phyloP scores from a whole-genome alignment of 768 basidiomycete genomes.

The Baorangia bicolor region DNA sequence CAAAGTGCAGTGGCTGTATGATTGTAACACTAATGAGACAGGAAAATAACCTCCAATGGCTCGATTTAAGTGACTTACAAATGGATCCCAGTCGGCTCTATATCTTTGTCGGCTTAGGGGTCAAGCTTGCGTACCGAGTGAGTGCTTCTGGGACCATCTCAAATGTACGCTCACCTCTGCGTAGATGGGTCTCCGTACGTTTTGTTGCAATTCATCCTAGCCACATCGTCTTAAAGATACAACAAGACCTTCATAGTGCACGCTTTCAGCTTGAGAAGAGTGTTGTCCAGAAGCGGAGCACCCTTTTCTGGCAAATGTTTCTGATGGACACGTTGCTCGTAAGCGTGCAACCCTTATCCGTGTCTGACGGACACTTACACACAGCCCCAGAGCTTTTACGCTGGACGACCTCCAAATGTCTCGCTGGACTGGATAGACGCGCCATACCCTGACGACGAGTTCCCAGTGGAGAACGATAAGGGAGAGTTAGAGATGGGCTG shows the following conservation, averaged over 20 bases:
- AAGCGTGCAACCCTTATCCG: constrained; percentile 9
- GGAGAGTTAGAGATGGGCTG: constrained; percentile 43
- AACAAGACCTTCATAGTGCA: constrained; percentile 54
- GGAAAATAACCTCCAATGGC: constrained; percentile 46
- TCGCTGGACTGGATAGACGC: constrained; percentile 54
- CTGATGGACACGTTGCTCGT: constrained; percentile 62
- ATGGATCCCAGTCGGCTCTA: constrained; percentile 49
- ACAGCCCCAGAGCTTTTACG: constrained; percentile 51
- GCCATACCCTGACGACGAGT: constrained; percentile 47
- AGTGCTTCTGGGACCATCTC: constrained; percentile 21
- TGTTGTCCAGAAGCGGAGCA: constrained; percentile 46
- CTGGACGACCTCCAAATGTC: constrained; percentile 60
- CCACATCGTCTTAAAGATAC: background rate
- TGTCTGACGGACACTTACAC: background rate
- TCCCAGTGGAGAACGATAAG: constrained; percentile 33
- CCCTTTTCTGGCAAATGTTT: constrained; percentile 72
- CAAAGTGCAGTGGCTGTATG: constrained; percentile 13
- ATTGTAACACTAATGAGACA: constrained; percentile 13
- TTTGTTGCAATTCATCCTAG: background rate
- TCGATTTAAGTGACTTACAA: constrained; percentile 55
- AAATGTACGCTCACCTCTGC: background rate
- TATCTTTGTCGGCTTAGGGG: constrained; percentile 57
- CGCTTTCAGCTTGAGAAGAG: constrained; percentile 57
- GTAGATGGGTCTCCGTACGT: constrained; percentile 57
- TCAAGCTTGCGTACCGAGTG: constrained; percentile 60